phyloP scores from a whole-genome alignment of 2,329 filamentous ascomycete species.

The Cadophora sp. region DNA sequence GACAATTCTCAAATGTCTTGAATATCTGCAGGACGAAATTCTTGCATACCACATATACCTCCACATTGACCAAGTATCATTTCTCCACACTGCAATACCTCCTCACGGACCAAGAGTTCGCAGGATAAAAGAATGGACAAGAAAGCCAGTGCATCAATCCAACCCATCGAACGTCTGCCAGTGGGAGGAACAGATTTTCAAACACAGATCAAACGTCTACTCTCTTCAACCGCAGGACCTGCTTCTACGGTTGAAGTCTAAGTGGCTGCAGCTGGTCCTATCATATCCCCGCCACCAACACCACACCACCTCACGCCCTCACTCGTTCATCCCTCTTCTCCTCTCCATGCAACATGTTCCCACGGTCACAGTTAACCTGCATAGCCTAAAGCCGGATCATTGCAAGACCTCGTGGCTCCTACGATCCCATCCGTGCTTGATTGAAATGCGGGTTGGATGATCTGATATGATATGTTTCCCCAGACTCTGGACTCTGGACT shows the following conservation, averaged over 20 bases:
- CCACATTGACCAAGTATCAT: constrained; percentile 11
- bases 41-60: constrained; percentile 5
- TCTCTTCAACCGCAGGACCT: background rate
- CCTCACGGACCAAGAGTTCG: constrained; percentile 35
- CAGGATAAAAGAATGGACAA: constrained; percentile 2
- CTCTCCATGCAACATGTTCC: constrained; percentile 25
- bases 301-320: background rate
- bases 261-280: background rate
- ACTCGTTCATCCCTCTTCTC: constrained; percentile 5
- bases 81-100: background rate
- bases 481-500: constrained; percentile 5
- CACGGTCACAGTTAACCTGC: constrained; percentile 21
- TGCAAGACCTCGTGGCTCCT: constrained; percentile 23
- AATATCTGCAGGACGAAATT: background rate
- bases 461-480: constrained; percentile 4
- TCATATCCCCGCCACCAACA: constrained; percentile 11
- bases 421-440: constrained; percentile 23
- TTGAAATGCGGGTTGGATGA: constrained; percentile 11
- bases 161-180: background rate
- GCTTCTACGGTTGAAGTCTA: background rate
- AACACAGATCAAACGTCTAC: constrained; percentile 32
- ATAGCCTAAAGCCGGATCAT: constrained; percentile 30
- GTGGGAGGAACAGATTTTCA: constrained; percentile 24
- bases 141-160: background rate
- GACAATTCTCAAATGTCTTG: background rate